Base-by-base conservation (phyloP, 2,329 filamentous ascomycete species). In the Sporothrix pseudoabietina region DNA sequence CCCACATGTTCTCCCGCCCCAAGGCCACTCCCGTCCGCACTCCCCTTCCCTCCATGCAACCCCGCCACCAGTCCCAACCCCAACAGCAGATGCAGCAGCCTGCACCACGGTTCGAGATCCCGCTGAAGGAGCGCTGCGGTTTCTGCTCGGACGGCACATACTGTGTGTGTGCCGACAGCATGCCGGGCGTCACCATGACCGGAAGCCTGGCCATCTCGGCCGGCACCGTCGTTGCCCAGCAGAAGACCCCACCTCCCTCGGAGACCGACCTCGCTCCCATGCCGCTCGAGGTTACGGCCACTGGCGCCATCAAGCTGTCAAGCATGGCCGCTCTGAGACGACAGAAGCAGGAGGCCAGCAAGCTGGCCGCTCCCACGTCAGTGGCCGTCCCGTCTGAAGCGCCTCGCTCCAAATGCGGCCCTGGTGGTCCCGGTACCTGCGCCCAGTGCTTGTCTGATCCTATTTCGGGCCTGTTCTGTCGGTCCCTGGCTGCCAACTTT, bases 101-200 rank as follows among this genome's bases (percentile, higher is more conserved):
- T 26, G 70, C 63, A 72, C 77, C 63, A 71, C 78, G 76, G 73
- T 79, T 72, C 19, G 72, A 76, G n/a, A 81, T 86, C 57, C 82
- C 84, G 12, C 84, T 87, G 5, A 87, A 88, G 75, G 92, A 95
- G 77, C 87, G 88, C 26, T 96, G 93, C 80, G 93, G 93, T 7
- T 96, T 96, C 82, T 96, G 93, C 81, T 89, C 91, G 75, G 92
- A 94, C 74, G 92, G 92, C 4, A 94, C 91, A 0, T 93, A 93
- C 77, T 96, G 93, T 79, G 89, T 94, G 76, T 96, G 93, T 80
- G 92, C 92, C 32, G 92, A 94, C 10, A 77, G 79, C 22, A 79
- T 80, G 74, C 75, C 77, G 16, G 75, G 78, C 14, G 69, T 77
- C 14, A 77, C 76, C 19, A 82, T 81, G 44, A 81, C 83, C 0